phyloP scores from a whole-genome alignment of 768 basidiomycete genomes.

The Amanita phalloides region DNA sequence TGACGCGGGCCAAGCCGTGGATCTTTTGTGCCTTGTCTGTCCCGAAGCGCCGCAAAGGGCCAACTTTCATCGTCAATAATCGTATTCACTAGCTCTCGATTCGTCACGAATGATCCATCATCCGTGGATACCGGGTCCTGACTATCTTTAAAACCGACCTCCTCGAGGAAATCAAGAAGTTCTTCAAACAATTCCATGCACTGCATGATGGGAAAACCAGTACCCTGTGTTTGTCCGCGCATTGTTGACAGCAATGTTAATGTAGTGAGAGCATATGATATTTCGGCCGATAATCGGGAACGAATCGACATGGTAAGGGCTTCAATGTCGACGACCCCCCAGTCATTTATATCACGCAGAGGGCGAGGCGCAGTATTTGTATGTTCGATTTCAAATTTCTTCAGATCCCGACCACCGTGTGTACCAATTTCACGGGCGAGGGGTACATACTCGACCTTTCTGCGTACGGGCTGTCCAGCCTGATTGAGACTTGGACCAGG shows the following conservation, averaged over 20 bases:
- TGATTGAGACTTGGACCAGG: slow-evolving; percentile 25
- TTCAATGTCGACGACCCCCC: slow-evolving; percentile 86
- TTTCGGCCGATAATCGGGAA: slow-evolving; percentile 71
- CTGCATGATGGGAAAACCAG: slow-evolving; percentile 67
- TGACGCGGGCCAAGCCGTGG: slow-evolving; percentile 44
- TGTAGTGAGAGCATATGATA: slow-evolving; percentile 85
- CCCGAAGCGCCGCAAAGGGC: slow-evolving; percentile 47
- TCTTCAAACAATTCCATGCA: slow-evolving; percentile 81
- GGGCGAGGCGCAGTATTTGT: slow-evolving; percentile 37
- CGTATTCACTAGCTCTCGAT: slow-evolving; percentile 50
- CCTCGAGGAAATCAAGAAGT: slow-evolving; percentile 77
- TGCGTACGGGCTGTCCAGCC: slow-evolving; percentile 41
- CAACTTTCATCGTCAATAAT: slow-evolving; percentile 47
- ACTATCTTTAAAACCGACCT: slow-evolving; percentile 55
- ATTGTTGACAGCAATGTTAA: slow-evolving; percentile 74
- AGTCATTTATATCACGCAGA: slow-evolving; percentile 68
- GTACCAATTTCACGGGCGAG: slow-evolving; percentile 66
- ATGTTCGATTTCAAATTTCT: slow-evolving; percentile 53
- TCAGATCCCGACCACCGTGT: slow-evolving; percentile 74
- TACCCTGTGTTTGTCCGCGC: slow-evolving; percentile 49
- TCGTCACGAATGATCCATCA: slow-evolving; percentile 38
- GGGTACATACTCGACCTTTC: slow-evolving; percentile 86
- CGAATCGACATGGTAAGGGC: slow-evolving; percentile 89
- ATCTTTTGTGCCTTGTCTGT: slow-evolving; percentile 39
- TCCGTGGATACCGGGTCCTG: slow-evolving; percentile 20